A percentile compares a stretch with the other conserved stretches of the same genome.
Evolutionary conservation across 371 early-diverging fungal species (phyloP).

Genomic region (Rhizopus microsporus): DNA sequence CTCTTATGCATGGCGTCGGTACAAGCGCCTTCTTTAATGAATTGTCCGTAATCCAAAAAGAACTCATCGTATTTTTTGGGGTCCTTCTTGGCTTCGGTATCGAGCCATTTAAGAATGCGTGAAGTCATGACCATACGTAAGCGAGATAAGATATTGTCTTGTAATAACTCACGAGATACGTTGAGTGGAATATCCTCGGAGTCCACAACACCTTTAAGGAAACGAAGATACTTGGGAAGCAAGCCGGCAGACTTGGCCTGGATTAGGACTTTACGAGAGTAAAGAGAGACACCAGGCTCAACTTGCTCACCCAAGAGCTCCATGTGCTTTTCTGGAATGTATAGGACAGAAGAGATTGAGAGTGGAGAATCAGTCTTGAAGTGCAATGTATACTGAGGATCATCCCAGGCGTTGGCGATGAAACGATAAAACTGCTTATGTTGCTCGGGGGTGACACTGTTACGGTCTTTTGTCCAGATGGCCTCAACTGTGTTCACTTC

Average conservation of each 20-base stretch:
- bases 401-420: conserved; percentile 73
- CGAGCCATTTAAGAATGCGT: conserved; percentile 76
- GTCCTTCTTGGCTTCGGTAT: conserved; percentile 72
- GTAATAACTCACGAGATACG: conserved; percentile 96
- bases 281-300: conserved; percentile 78
- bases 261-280: conserved; percentile 81
- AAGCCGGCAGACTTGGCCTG: conserved; percentile 75
- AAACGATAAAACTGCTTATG: conserved; percentile 90
- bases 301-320: conserved; percentile 67
- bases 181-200: conserved; percentile 97
- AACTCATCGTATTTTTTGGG: conserved; percentile 78
- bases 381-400: conserved; percentile 70
- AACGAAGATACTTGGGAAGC: conserved; percentile 79
- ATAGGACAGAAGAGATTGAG: conserved; percentile 73
- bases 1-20: conserved; percentile 74
- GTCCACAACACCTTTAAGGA: conserved; percentile 92
- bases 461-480: conserved; percentile 89
- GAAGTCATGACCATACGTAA: conserved; percentile 69
- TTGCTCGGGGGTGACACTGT: conserved; percentile 83
- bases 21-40: conserved; percentile 91
- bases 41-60: conserved; percentile 80
- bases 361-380: conserved; percentile 83
- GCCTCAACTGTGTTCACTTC: conserved; percentile 89
- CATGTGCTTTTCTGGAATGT: conserved; percentile 72
- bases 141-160: conserved; percentile 81